Percentiles rank a stretch among this genome's conserved stretches.
These are phyloP conservation scores for Dittrichia graveolens DNA, from an alignment of 129 eudicot genomes.

Conservation along the genomic window DNA sequence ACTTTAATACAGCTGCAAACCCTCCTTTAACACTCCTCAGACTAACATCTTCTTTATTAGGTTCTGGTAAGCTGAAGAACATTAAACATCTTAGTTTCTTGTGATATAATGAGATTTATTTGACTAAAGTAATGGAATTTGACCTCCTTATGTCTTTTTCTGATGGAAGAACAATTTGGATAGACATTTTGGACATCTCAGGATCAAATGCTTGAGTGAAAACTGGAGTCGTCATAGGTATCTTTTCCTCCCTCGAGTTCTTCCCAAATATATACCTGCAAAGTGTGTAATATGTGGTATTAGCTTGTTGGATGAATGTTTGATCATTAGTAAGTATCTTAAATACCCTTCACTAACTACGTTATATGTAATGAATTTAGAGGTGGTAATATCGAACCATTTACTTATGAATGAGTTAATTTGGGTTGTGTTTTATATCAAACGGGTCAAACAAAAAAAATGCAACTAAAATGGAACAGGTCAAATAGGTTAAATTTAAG, in stretches of 20 bases:
- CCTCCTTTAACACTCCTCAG: conserved; percentile 84
- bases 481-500: neutral
- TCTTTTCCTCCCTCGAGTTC: conserved; percentile 80
- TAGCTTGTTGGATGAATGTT: conserved; percentile 15
- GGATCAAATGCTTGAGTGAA: conserved; percentile 84
- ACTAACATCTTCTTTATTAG: conserved; percentile 58
- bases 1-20: conserved; percentile 74
- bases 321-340: conserved; percentile 1
- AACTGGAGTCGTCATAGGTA: conserved; percentile 95
- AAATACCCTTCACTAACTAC: conserved; percentile 13
- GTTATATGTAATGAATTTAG: neutral
- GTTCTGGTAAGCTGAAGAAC: conserved; percentile 72
- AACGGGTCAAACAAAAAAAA: neutral
- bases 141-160: conserved; percentile 76
- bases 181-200: conserved; percentile 72
- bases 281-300: conserved; percentile 8
- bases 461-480: neutral
- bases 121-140: neutral
- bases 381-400: neutral
- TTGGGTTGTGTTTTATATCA: neutral
- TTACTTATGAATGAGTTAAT: neutral
- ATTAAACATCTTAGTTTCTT: neutral
- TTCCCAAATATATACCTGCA: conserved; percentile 94
- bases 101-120: neutral
- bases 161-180: conserved; percentile 89